These are phyloP conservation scores for Tephrocybe sp. DNA, from an alignment of 768 basidiomycete genomes.

Conservation along the genomic window DNA sequence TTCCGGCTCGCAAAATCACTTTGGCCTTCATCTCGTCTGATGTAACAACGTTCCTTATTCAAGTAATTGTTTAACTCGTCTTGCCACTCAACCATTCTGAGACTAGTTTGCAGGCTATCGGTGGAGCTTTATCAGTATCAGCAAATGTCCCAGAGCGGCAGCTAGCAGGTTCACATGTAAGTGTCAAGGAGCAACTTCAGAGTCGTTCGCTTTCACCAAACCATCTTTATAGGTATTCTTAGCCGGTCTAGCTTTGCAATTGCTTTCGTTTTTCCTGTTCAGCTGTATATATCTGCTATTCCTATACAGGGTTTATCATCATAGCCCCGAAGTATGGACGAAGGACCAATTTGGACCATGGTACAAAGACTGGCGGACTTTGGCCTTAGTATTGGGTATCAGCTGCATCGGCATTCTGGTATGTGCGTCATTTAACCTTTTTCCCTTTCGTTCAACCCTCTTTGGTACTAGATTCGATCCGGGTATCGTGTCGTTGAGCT, in stretches of 20 bases:
- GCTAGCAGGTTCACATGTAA: constrained; percentile 34
- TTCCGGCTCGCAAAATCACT: constrained; percentile 50
- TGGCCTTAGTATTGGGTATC: constrained; percentile 47
- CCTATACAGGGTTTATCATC: constrained; percentile 43
- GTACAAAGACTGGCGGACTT: constrained; percentile 56
- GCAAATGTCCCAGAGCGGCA: constrained; percentile 29
- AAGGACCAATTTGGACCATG: constrained; percentile 36
- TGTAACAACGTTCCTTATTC: constrained; percentile 63
- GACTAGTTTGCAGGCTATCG: constrained; percentile 37
- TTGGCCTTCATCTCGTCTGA: constrained; percentile 61
- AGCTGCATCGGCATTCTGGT: constrained; percentile 67
- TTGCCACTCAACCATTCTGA: neutral
- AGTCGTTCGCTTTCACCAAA: neutral
- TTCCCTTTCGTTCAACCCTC: neutral
- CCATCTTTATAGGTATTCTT: constrained; percentile 59
- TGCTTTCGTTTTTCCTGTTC: constrained; percentile 52
- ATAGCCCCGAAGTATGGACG: constrained; percentile 38
- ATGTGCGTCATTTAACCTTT: constrained; percentile 13
- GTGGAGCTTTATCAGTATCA: constrained; percentile 46
- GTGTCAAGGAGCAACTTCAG: constrained; percentile 9
- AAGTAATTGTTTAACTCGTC: constrained; percentile 32
- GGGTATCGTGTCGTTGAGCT: constrained; percentile 58
- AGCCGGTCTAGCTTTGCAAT: constrained; percentile 53
- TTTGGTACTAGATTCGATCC: constrained; percentile 52
- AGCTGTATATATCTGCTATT: constrained; percentile 45